Evolutionary conservation across 1,284 basidiomycete species (phyloP), one percentile per base, ranked within the genome.

Genomic region (Ustilago esculenta): DNA sequence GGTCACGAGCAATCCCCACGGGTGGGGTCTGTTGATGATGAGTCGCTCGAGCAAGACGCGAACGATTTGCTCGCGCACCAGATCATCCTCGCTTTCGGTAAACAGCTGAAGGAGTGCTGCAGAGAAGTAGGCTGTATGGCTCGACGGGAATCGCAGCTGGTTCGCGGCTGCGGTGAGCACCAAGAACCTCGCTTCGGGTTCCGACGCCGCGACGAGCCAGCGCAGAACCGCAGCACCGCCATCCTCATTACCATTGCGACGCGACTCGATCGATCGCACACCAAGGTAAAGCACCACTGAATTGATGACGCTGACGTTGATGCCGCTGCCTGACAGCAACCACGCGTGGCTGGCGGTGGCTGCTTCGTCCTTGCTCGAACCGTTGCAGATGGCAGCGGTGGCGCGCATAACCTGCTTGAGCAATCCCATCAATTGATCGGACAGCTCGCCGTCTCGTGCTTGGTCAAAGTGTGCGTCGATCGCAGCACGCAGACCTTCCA

Each of bases 181-280:
- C 82, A 97, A 89, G 84, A 96, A 92, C 87, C 96, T 92, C 90
- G 94, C 93, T 88, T 98, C 96, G 35, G 89, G 87, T 76, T 97
- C 94, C 65, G 96, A 85, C 68, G 91, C 90, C 58, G 87, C 86
- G 35, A 91, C 89, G 55, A 98, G 85, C 82, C 90, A 53, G 23
- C 46, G 45, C 71, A 97, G 84, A 41, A 92, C 86, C 55, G 90
- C 87, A 30, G 92, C 90, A 42, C 92, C 91, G 17, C 90, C 89
- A 75, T 93, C 91, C 50, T 87, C 89, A 90, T 77, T 89, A 85
- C 43, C 56, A 9, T 27, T 46, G 49, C 85, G 14, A 90, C 79
- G 89, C 85, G 41, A 29, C 29, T 70, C 58, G 47, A 95, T 90
- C 24, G 92, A 90, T 14, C 90, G 90, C 11, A 93, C 90, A 35